Evolutionary conservation across 163 green algal species (phyloP).

Genomic region (Scenedesmus sp.): DNA sequence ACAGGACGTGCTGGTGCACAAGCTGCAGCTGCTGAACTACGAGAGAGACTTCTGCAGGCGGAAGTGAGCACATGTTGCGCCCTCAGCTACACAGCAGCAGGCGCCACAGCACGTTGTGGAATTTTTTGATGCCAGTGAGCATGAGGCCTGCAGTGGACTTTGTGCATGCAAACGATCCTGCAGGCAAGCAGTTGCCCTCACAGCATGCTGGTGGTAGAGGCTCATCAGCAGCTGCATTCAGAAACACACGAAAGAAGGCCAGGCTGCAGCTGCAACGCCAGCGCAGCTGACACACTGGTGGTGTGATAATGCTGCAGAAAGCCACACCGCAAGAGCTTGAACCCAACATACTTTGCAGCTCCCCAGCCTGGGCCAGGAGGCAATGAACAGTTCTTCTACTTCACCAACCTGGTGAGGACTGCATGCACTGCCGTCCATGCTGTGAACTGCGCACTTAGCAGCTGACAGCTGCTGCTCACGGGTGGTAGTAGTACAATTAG

Average conservation of each 20-base stretch:
- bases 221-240: background rate
- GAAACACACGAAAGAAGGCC: background rate
- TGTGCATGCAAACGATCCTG: background rate
- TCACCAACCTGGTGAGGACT: conserved; percentile 74
- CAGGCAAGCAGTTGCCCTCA: background rate
- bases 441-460: background rate
- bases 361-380: conserved; percentile 45
- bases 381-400: conserved; percentile 86
- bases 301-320: conserved; percentile 57
- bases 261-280: background rate
- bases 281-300: background rate
- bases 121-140: background rate
- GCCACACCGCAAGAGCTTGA: conserved; percentile 72
- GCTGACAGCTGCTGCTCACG: background rate
- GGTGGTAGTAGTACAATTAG: too few relatives aligned
- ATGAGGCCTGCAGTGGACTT: background rate
- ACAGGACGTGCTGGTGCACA: conserved; percentile 62
- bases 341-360: conserved; percentile 72
- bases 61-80: conserved; percentile 62
- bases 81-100: background rate
- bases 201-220: background rate
- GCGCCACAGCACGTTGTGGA: background rate
- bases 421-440: background rate
- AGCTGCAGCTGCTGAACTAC: conserved; percentile 86
- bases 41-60: conserved; percentile 79